Base-by-base conservation (phyloP, 495 filamentous ascomycete genomes). In the Trichoderma reesei region DNA sequence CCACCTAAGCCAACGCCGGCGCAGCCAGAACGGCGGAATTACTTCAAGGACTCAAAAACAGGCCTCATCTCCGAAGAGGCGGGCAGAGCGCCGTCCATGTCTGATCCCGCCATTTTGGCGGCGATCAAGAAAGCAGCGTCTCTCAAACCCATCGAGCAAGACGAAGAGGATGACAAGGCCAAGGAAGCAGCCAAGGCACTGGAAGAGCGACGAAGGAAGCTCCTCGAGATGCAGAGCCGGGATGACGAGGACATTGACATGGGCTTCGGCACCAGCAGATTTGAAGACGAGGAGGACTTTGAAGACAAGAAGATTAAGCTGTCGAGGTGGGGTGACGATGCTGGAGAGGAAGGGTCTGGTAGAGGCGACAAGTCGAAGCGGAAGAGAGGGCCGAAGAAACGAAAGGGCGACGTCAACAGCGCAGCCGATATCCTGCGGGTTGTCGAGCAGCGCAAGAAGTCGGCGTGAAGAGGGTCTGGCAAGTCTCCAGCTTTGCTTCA, bases 201-300 rank as follows among this genome's bases (percentile, higher is more conserved):
- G 46, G 80, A 84, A 44, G 85, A 84, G 63, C 88, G 87, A 33
- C 85, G 87, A 20, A 86, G 84, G 70, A 86, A 85, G 65, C 88
- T 96, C 76, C 76, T 96, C 10, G 83, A 90, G 67, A 82, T 86
- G 54, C 83, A 86, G 51, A 88, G 89, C 66, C 83, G 92, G 51
- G 94, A 98, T 75, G 86, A 90, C 11, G 90, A 92, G 51, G 94
- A 98, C 75, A 83, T 98, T 77, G 94, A 98, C 68, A 79, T 96
- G 74, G 94, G 91, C 39, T 98, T 98, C 71, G 94, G 95, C 7
- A 88, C 87, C 16, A 91, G 87, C 67, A 83, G 91, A 31, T 83
- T 87, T 65, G 91, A 88, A 59, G 92, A 96, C 68, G 88, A 87
- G 46, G 90, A 88, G 44, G 92, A 96, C 60, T 61, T 74, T 33